Base-by-base conservation (phyloP, 257 asterid genomes). In the Pogostemon cablin region DNA sequence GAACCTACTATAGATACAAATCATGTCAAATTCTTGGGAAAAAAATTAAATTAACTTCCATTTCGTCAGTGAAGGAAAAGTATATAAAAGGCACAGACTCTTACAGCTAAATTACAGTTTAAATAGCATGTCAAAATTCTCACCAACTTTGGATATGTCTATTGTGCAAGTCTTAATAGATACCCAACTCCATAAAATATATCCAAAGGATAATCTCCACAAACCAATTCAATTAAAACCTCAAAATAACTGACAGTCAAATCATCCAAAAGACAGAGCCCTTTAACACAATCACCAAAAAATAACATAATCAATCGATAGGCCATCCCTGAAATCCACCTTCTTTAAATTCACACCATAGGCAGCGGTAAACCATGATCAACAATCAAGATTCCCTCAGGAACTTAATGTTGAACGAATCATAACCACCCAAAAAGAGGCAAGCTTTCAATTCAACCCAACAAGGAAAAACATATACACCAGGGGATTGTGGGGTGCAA, bases 391-490 rank as follows among this genome's bases (percentile, higher is more conserved):
- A 64, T 32, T 12, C 8, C 11, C 57, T 9, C 52, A 44, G 6
- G 9, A 58, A 9, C 35, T 4, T 8, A 64, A 73, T 68, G 57
- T 62, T 3, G 63, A 63, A 58, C 60, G 35, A 71, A 55, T 78
- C 56, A 48, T 9, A 3, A 52, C 49, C 58, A 49, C 9, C 47
- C 47, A 12, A 57, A 55, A 49, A 50, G 43, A 44, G 1, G 46
- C 69, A 64, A 49, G 42, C 48, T 53, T 62, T 52, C 53, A 63
- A 65, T 59, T 35, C 66, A 12, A 62, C 76, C 65, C 82, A 32
- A 8, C 68, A 35, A 58, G 3, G 64, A 48, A 73, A 9, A 11
- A 73, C 11, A 3, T 2, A 7, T 35, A 0, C 40, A 6, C 42
- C 62, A 9, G 40, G 15, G 25, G 3, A 25, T 9, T 43, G 9